Percentiles rank a stretch among this genome's conserved stretches.
Evolutionary conservation across 768 basidiomycete species (phyloP).

Genomic region (Udeniomyces megalosporus): DNA sequence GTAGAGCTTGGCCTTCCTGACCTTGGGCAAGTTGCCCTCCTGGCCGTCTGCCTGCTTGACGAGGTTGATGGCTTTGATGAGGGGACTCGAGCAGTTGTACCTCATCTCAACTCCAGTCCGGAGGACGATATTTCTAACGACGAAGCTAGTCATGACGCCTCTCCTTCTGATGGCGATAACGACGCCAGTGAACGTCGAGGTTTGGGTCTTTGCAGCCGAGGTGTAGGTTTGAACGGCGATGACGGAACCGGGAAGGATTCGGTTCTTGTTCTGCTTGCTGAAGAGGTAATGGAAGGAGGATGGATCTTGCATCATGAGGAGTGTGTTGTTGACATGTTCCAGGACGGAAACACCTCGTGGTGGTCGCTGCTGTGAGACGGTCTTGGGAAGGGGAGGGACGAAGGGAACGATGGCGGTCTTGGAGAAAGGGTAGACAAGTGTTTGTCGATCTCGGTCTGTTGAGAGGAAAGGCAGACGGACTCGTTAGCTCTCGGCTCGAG

Average conservation of each 20-base stretch:
- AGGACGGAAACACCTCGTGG: constrained; percentile 61
- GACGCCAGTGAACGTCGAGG: constrained; percentile 60
- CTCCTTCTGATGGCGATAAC: constrained; percentile 58
- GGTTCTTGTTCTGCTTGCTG: constrained; percentile 41
- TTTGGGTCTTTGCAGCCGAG: constrained; percentile 53
- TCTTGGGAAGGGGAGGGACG: constrained; percentile 30
- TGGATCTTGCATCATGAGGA: constrained; percentile 50
- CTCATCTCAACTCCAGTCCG: constrained; percentile 87
- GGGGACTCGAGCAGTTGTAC: constrained; percentile 70
- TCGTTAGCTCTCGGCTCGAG: too few relatives aligned
- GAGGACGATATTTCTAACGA: constrained; percentile 75
- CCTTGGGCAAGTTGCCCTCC: background rate
- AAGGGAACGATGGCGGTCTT: constrained; percentile 40
- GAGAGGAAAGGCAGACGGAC: background rate
- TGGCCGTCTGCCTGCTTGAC: constrained; percentile 9
- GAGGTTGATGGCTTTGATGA: constrained; percentile 72
- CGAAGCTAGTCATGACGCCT: constrained; percentile 74
- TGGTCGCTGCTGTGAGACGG: constrained; percentile 25
- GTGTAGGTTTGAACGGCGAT: constrained; percentile 49
- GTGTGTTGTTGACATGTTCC: constrained; percentile 49
- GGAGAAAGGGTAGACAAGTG: constrained; percentile 50
- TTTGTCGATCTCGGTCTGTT: constrained; percentile 10
- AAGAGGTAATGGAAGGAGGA: constrained; percentile 52
- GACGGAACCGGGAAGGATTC: constrained; percentile 70
- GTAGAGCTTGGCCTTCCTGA: constrained; percentile 6